Evolutionary conservation across 2,329 filamentous ascomycete species (phyloP).

Genomic region (Botrytis aclada): DNA sequence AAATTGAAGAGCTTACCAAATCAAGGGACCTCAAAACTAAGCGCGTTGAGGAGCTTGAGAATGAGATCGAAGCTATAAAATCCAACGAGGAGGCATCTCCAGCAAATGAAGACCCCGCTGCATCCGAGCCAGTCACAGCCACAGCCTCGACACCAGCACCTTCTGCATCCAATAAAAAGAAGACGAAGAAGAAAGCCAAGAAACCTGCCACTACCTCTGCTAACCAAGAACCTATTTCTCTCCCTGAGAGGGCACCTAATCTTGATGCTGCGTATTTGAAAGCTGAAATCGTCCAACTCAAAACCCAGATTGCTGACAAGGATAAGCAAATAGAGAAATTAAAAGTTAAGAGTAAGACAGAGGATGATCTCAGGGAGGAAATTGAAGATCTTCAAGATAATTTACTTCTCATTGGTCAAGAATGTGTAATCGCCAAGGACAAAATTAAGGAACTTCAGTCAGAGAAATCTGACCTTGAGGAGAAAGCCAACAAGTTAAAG

Average conservation of each 20-base stretch:
- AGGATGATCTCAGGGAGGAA: conserved; percentile 79
- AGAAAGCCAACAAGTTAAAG: conserved; percentile 65
- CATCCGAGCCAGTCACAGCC: conserved; percentile 46
- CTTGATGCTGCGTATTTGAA: conserved; percentile 25
- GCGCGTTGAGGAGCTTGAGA: conserved; percentile 30
- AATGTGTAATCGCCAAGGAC: conserved; percentile 81
- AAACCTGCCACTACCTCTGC: conserved; percentile 51
- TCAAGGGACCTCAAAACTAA: conserved; percentile 26
- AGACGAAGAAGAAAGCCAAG: conserved; percentile 72
- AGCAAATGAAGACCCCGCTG: conserved; percentile 17
- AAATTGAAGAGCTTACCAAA: conserved; percentile 31
- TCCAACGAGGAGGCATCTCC: conserved; percentile 22
- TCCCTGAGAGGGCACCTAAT: conserved; percentile 20
- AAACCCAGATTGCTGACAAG: conserved; percentile 32
- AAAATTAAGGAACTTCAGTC: conserved; percentile 66
- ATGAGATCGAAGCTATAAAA: conserved; percentile 26
- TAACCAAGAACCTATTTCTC: conserved; percentile 31
- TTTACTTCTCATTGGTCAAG: conserved; percentile 72
- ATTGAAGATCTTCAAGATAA: conserved; percentile 81
- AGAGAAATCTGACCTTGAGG: conserved; percentile 64
- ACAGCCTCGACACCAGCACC: conserved; percentile 41
- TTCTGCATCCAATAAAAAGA: conserved; percentile 62
- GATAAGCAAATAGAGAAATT: conserved; percentile 71
- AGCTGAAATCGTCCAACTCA: conserved; percentile 34
- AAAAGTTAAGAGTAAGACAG: conserved; percentile 66